Evolutionary conservation across 2,329 filamentous ascomycete genomes (phyloP).

Genomic region (Monosporascus sp.): DNA sequence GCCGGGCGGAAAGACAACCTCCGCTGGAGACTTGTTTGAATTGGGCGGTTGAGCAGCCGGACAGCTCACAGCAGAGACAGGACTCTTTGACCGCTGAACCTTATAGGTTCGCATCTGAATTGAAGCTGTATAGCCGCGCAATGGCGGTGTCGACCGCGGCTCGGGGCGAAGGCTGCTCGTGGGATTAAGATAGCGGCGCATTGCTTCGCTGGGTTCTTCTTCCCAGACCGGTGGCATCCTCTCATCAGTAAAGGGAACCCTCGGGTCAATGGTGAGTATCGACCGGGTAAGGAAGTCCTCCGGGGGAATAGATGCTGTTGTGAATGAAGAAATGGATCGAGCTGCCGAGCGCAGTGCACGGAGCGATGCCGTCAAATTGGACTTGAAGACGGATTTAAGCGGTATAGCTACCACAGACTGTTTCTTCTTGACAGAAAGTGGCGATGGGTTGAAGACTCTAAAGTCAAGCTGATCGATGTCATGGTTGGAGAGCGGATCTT

Average conservation of each 20-base stretch:
- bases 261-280: constrained; percentile 62
- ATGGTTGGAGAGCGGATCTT: constrained; percentile 43
- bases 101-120: constrained; percentile 72
- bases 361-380: constrained; percentile 63
- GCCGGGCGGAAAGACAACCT: constrained; percentile 36
- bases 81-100: constrained; percentile 44
- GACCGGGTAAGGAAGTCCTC: constrained; percentile 65
- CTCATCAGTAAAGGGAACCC: constrained; percentile 64
- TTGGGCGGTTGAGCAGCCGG: constrained; percentile 18
- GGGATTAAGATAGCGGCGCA: constrained; percentile 65
- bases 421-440: constrained; percentile 22
- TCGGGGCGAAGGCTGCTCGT: constrained; percentile 47
- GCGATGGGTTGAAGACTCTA: constrained; percentile 37
- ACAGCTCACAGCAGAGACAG: constrained; percentile 20
- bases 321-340: constrained; percentile 57
- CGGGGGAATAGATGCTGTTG: constrained; percentile 58
- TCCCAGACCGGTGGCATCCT: constrained; percentile 57
- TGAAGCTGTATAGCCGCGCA: constrained; percentile 55
- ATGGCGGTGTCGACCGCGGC: constrained; percentile 24
- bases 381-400: constrained; percentile 58
- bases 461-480: constrained; percentile 45
- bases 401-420: constrained; percentile 35
- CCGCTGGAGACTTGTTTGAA: constrained; percentile 25
- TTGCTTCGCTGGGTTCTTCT: constrained; percentile 60
- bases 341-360: constrained; percentile 61